Base-by-base conservation (phyloP, 352 stramenopile genomes). In the Peronospora tabacina region DNA sequence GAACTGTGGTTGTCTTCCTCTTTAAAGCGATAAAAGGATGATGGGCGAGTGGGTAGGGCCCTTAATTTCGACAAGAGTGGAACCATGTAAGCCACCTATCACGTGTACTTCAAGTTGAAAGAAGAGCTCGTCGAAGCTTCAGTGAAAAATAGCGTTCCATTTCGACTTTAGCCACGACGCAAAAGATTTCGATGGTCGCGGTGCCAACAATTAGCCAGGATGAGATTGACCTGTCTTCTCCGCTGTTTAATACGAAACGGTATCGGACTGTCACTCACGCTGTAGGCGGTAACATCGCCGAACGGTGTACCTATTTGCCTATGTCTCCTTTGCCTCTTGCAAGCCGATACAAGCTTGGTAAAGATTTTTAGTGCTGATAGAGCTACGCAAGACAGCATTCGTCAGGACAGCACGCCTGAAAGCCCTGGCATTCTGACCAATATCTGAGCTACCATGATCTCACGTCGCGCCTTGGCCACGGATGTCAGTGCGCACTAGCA, bases 331-430 rank as follows among this genome's bases (percentile, higher is more conserved):
- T 26, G 13, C 12, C 5, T 16, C 7, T 39, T 30, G 7, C 26
- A 32, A n/a, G 19, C 51, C 89, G 79, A 45, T 19, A 89, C 79
- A 20, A 88, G 61, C 44, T 87, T 80, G 43, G 58, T 66, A 36
- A 68, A 63, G 22, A 51, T 92, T 37, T 68, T 85, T 49, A 15
- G 73, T 82, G 47, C 72, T 92, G n/a, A 66, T 70, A 13, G 70
- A 78, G 37, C 66, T 92, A 29, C 76, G 79, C 50, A 76, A 77
- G 39, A 74, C 73, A 41, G 90, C 76, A 13, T 89, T 73, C 1
- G 78, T 90, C 63, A 92, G 90, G 58, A 92, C 82, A 0, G 71
- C 83, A 49, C 82, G 90, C 57, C 73, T 92, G 34, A 92, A 92
- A 50, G 71, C 75, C 8, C 65, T 92, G 28, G 82, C 82, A 90